A percentile compares a stretch with the other conserved stretches of the same genome.
These are phyloP conservation scores for Eucalyptus pauciflora DNA, from an alignment of 345 rosid genomes.

Conservation along the genomic window DNA sequence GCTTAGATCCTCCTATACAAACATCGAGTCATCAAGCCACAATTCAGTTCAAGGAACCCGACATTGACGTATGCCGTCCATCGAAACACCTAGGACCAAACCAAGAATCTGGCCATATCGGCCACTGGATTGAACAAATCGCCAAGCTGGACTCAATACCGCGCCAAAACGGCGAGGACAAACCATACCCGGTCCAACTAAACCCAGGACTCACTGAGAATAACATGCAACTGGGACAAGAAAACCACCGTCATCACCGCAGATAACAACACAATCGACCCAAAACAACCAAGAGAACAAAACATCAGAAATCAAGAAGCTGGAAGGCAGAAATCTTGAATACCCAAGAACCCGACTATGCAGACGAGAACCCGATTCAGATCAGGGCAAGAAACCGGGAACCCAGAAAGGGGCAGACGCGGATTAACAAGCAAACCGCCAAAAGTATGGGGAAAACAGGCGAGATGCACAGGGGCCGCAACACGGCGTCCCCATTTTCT, in stretches of 20 bases:
- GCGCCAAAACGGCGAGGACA: not conserved
- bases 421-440: not conserved
- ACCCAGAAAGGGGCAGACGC: not conserved
- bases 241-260: not conserved
- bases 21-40: not conserved
- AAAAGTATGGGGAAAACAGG: not conserved
- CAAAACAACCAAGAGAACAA: not conserved
- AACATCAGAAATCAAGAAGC: not conserved
- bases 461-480: not conserved
- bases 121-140: not conserved
- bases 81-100: not conserved
- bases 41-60: not conserved
- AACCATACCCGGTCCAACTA: not conserved
- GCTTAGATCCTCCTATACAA: not conserved
- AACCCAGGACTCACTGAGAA: not conserved
- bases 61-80: not conserved
- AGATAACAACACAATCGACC: not conserved
- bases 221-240: not conserved
- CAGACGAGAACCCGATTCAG: conserved; percentile 4
- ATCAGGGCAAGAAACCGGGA: conserved; percentile 2
- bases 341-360: conserved; percentile 1
- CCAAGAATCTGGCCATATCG: not conserved
- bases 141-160: not conserved
- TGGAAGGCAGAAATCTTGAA: not conserved
- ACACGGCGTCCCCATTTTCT: not conserved